A percentile compares a stretch with the other conserved stretches of the same genome.
These are phyloP conservation scores for Penicillium subrubescens DNA, from an alignment of 495 filamentous ascomycete species.

Conservation along the genomic window DNA sequence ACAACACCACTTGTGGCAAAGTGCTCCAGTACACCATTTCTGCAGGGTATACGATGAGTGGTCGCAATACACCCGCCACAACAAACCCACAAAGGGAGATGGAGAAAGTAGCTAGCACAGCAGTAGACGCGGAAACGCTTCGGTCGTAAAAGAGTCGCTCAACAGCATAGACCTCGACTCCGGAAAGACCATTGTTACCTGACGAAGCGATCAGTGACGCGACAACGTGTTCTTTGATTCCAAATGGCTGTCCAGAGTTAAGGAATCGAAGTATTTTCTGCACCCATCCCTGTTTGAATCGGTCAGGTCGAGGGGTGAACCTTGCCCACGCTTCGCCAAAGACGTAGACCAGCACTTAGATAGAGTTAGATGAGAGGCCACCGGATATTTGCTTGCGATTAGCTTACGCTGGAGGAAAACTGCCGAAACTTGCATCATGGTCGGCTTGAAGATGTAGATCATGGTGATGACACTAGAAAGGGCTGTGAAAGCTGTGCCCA, in stretches of 20 bases:
- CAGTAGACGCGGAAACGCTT: neutral
- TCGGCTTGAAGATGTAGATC: slow-evolving; percentile 35
- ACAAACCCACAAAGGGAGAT: slow-evolving; percentile 15
- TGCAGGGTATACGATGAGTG: slow-evolving; percentile 24
- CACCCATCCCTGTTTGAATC: slow-evolving; percentile 22
- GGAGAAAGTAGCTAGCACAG: neutral
- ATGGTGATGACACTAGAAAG: slow-evolving; percentile 38
- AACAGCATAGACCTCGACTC: neutral
- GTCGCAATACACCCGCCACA: slow-evolving; percentile 20
- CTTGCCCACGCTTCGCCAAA: slow-evolving; percentile 28
- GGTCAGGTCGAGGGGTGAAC: slow-evolving; percentile 24
- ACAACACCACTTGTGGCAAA: slow-evolving; percentile 20
- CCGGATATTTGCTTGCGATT: neutral
- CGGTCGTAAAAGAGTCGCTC: neutral
- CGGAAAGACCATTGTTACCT: slow-evolving; percentile 27
- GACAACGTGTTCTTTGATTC: slow-evolving; percentile 27
- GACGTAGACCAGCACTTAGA: slow-evolving; percentile 27
- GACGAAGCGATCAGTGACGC: slow-evolving; percentile 22
- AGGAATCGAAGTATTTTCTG: slow-evolving; percentile 22
- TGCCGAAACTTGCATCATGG: slow-evolving; percentile 25
- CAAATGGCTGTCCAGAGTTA: slow-evolving; percentile 24
- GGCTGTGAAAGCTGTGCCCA: slow-evolving; percentile 32
- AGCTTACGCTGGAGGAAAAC: slow-evolving; percentile 33
- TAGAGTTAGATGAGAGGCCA: neutral
- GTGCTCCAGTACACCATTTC: slow-evolving; percentile 27